Evolutionary conservation across 306 rosid genomes (phyloP).

Genomic region (Prunus davidiana): DNA sequence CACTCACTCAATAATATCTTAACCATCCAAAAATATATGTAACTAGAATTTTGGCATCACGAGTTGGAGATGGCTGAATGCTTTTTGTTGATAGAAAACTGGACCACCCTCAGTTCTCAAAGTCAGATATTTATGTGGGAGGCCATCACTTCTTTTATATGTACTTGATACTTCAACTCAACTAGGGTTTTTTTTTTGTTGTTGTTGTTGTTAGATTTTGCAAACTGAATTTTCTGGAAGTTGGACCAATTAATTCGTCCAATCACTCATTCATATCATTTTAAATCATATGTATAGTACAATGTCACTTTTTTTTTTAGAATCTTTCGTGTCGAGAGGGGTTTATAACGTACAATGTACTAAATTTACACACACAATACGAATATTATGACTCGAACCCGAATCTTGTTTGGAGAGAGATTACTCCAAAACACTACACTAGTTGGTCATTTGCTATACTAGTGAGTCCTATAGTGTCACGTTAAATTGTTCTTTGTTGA

Average conservation of each 20-base stretch:
- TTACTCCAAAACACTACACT: fast-evolving
- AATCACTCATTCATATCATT: background rate
- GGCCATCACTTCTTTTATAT: background rate
- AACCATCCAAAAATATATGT: background rate
- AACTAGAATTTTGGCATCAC: background rate
- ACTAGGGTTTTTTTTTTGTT: background rate
- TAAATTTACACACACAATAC: too few species aligned
- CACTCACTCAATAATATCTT: background rate
- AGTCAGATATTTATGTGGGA: background rate
- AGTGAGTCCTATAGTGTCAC: too few species aligned
- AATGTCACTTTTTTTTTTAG: background rate
- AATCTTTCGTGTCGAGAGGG: fast-evolving
- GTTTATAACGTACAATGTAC: too few species aligned
- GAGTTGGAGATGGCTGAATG: background rate
- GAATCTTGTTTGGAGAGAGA: fast-evolving
- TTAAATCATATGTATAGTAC: background rate
- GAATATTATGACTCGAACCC: fast-evolving
- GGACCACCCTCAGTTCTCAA: slow-evolving; percentile 1
- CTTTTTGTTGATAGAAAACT: background rate
- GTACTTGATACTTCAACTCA: background rate
- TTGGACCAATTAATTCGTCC: background rate
- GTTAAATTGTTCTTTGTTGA: too few species aligned
- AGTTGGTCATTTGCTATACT: too few species aligned
- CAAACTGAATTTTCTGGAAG: background rate
- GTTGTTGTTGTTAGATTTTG: background rate